Evolutionary conservation across 2,329 filamentous ascomycete species (phyloP).

Genomic region (Ceratocystiopsis minuta): DNA sequence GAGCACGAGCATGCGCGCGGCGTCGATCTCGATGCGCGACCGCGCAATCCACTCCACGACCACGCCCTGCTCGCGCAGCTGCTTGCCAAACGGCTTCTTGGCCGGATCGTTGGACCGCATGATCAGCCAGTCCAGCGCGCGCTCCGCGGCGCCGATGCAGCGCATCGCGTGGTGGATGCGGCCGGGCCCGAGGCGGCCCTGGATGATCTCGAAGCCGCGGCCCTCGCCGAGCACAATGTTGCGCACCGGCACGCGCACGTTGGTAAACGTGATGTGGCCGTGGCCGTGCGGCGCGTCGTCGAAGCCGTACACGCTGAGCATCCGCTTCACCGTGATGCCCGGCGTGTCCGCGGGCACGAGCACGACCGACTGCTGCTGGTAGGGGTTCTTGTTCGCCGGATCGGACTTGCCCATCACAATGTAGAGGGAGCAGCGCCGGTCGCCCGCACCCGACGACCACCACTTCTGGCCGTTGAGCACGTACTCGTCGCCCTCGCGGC

Average conservation of each 20-base stretch:
- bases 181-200: slow-evolving; percentile 85
- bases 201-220: slow-evolving; percentile 93
- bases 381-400: slow-evolving; percentile 53
- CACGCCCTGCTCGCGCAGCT: slow-evolving; percentile 74
- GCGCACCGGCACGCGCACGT: slow-evolving; percentile 69
- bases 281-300: slow-evolving; percentile 98
- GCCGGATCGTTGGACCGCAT: slow-evolving; percentile 80
- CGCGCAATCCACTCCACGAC: slow-evolving; percentile 90
- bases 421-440: slow-evolving; percentile 82
- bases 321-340: slow-evolving; percentile 82
- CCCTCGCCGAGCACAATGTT: slow-evolving; percentile 88
- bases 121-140: slow-evolving; percentile 86
- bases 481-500: slow-evolving; percentile 68
- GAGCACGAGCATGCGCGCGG: slow-evolving; percentile 73
- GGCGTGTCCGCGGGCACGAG: slow-evolving; percentile 66
- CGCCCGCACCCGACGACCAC: slow-evolving; percentile 94
- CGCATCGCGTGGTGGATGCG: slow-evolving; percentile 98
- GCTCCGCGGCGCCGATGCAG: slow-evolving; percentile 76
- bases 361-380: slow-evolving; percentile 85
- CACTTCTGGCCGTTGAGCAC: slow-evolving; percentile 95
- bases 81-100: slow-evolving; percentile 84
- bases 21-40: slow-evolving; percentile 84
- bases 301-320: slow-evolving; percentile 87
- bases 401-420: slow-evolving; percentile 94
- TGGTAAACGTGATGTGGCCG: slow-evolving; percentile 74